phyloP scores from a whole-genome alignment of 2,329 filamentous ascomycete genomes.

The Claviceps fusiformis region DNA sequence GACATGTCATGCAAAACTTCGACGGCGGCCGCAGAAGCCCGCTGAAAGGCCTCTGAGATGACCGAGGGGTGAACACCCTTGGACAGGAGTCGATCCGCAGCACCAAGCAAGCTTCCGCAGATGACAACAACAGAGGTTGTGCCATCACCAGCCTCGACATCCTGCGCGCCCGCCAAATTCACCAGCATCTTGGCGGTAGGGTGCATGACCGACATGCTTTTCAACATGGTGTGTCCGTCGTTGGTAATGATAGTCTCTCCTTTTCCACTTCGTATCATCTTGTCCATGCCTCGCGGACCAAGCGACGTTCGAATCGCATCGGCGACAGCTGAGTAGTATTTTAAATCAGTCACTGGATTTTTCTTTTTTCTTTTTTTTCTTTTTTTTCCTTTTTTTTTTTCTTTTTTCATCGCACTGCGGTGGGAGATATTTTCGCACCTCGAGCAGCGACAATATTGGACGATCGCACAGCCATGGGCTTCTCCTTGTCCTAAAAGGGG shows the following conservation, averaged over 20 bases:
- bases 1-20: conserved; percentile 90
- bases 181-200: conserved; percentile 99
- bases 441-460: conserved; percentile 95
- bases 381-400: too few relatives aligned
- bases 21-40: conserved; percentile 80
- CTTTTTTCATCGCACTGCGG: background rate
- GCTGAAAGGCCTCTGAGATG: conserved; percentile 95
- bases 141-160: conserved; percentile 95
- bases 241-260: conserved; percentile 99
- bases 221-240: conserved; percentile 98
- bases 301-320: conserved; percentile 96
- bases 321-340: conserved; percentile 56
- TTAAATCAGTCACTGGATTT: conserved; percentile 2
- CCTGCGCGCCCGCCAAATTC: conserved; percentile 90
- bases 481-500: conserved; percentile 65
- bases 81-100: conserved; percentile 75
- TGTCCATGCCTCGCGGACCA: conserved; percentile 95
- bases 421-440: conserved; percentile 42
- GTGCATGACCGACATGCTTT: conserved; percentile 98
- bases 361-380: too few relatives aligned
- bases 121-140: conserved; percentile 98
- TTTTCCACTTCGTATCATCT: conserved; percentile 96
- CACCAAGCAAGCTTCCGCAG: conserved; percentile 84
- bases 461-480: conserved; percentile 91
- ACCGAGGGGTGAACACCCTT: conserved; percentile 97